Evolutionary conservation across 768 basidiomycete genomes (phyloP).

Genomic region (Calocybe indica): DNA sequence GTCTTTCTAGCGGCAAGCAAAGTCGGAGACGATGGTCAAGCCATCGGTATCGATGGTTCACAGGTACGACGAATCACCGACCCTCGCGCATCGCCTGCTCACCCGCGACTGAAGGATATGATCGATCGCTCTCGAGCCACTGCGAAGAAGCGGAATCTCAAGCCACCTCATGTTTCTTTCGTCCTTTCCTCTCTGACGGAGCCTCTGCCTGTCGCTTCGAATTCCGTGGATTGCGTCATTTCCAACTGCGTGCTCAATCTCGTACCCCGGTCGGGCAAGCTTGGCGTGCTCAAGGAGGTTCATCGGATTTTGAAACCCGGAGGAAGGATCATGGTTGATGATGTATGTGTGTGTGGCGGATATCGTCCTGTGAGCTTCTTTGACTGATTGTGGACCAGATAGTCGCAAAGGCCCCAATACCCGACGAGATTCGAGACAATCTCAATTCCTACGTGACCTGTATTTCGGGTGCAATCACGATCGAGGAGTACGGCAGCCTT

Average conservation of each 20-base stretch:
- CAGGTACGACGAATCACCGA: constrained; percentile 21
- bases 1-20: constrained; percentile 46
- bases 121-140: constrained; percentile 40
- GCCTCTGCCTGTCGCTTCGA: constrained; percentile 39
- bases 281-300: constrained; percentile 36
- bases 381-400: constrained; percentile 24
- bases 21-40: constrained; percentile 43
- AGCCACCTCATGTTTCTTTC: constrained; percentile 44
- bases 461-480: constrained; percentile 37
- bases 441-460: constrained; percentile 37
- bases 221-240: constrained; percentile 47
- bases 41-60: constrained; percentile 51
- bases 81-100: neutral
- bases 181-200: constrained; percentile 35
- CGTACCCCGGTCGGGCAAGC: constrained; percentile 35
- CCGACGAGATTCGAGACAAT: constrained; percentile 34
- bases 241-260: constrained; percentile 57
- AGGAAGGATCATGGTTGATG: constrained; percentile 46
- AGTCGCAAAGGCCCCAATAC: constrained; percentile 37
- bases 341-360: constrained; percentile 27
- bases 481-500: constrained; percentile 31
- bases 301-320: constrained; percentile 49
- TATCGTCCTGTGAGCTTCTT: neutral
- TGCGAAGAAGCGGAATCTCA: constrained; percentile 31
- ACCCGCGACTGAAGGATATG: constrained; percentile 36